These are phyloP conservation scores for Yamadazyma akitaensis DNA, from an alignment of 805 yeast genomes.

Conservation along the genomic window DNA sequence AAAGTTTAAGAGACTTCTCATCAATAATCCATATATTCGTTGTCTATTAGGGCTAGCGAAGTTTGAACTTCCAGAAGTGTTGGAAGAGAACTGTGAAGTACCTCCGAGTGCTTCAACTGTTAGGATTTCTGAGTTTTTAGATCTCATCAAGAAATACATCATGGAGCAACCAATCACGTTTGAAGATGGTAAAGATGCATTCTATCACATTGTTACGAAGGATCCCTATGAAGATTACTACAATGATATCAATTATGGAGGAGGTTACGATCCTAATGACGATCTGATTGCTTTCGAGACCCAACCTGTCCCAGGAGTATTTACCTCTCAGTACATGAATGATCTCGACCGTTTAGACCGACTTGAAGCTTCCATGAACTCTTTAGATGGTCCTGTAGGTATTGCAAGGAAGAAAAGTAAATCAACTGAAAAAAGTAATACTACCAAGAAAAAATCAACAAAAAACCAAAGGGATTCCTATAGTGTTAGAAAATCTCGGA, in stretches of 20 bases:
- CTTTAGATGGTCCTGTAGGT: constrained; percentile 19
- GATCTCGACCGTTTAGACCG: constrained; percentile 37
- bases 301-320: constrained; percentile 12
- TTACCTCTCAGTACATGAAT: constrained; percentile 11
- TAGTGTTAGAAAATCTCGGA: constrained; percentile 15
- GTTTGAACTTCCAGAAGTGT: constrained; percentile 38
- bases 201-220: constrained; percentile 25
- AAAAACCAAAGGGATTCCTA: constrained; percentile 2
- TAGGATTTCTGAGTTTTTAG: constrained; percentile 30
- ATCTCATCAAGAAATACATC: constrained; percentile 42
- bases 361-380: constrained; percentile 25
- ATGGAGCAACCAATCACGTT: constrained; percentile 27
- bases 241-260: constrained; percentile 23
- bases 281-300: constrained; percentile 34
- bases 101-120: constrained; percentile 28
- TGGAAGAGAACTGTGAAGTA: constrained; percentile 40
- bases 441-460: constrained; percentile 8
- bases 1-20: constrained; percentile 27
- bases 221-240: constrained; percentile 24
- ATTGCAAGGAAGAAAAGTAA: constrained; percentile 23
- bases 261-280: constrained; percentile 22
- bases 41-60: constrained; percentile 47
- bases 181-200: constrained; percentile 37
- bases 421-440: constrained; percentile 7
- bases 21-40: constrained; percentile 49